Base-by-base conservation (phyloP, 768 basidiomycete genomes). In the Russula sp. region DNA sequence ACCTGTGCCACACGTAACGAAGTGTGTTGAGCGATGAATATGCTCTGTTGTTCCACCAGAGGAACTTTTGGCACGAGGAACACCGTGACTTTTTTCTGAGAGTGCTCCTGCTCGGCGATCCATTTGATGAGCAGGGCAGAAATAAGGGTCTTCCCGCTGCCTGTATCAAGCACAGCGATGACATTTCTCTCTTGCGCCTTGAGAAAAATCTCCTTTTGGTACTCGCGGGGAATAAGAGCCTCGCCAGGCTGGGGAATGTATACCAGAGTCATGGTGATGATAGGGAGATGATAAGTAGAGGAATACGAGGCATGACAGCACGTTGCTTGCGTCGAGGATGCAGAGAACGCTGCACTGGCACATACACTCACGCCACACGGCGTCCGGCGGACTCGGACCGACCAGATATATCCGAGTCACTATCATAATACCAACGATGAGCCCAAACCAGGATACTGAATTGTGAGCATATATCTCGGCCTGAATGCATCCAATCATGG, bases 391-490 rank as follows among this genome's bases (percentile, higher is more conserved):
- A n/a, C 8, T 28, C 51, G 51, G 52, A 13, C 52, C 52, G 52
- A 53, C 32, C 3, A 38, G 16, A 14, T 6, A 2, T 30, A 30
- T 5, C n/a, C n/a, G n/a, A n/a, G n/a, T n/a, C 10, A 36, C 5
- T n/a, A 36, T 2, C 14, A 16, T 30, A 30, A 30, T 38, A 34
- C 50, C 10, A 26, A 52, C 59, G 7, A 75, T 89, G 59, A 92
- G 94, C 72, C 83, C 89, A 34, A 81, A 94, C 80, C 90, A 96
- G 79, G 94, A 98, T 74, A 96, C 94, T 2, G 94, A 98, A 83
- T 97, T 98, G 94, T 95, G 74, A 76, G 90, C 75, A 24, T 30
- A 18, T 32, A 10, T 8, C 38, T 24, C 28, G 40, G 16, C 8
- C 56, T 3, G 64, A 30, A 28, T 22, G 20, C 5, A 42, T 28